These are phyloP conservation scores for Leptoxyphium fumago DNA, from an alignment of 2,329 filamentous ascomycete genomes.

Conservation along the genomic window DNA sequence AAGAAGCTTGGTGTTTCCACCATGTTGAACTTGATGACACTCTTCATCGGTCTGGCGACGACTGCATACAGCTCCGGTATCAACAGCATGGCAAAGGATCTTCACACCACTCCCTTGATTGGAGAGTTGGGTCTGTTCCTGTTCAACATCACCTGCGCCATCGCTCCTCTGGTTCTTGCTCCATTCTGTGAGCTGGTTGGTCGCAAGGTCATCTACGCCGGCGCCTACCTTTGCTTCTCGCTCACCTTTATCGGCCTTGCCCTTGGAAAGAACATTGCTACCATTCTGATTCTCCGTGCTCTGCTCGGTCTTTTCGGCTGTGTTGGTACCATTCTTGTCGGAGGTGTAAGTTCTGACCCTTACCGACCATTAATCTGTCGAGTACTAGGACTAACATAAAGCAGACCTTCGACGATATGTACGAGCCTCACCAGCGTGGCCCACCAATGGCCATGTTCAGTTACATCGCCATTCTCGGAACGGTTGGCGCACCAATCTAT, in stretches of 20 bases:
- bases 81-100: conserved; percentile 29
- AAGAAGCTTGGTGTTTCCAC: conserved; percentile 33
- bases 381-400: no score
- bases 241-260: conserved; percentile 35
- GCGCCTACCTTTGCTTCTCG: conserved; percentile 31
- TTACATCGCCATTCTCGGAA: conserved; percentile 37
- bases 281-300: conserved; percentile 32
- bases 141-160: conserved; percentile 35
- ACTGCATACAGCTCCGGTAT: conserved; percentile 39
- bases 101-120: conserved; percentile 27
- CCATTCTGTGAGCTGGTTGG: conserved; percentile 38
- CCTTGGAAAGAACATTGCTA: conserved; percentile 33
- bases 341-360: conserved; percentile 19
- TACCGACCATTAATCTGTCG: no score
- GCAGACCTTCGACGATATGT: conserved; percentile 33
- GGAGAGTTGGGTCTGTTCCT: conserved; percentile 36
- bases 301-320: conserved; percentile 36
- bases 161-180: conserved; percentile 34
- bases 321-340: conserved; percentile 36
- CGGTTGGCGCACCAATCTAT: conserved; percentile 39
- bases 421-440: conserved; percentile 29
- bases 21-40: conserved; percentile 37
- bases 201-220: conserved; percentile 31
- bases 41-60: conserved; percentile 40
- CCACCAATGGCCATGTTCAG: conserved; percentile 35